Evolutionary conservation across 2,329 filamentous ascomycete genomes (phyloP).

Genomic region (Zasmidium cellare): DNA sequence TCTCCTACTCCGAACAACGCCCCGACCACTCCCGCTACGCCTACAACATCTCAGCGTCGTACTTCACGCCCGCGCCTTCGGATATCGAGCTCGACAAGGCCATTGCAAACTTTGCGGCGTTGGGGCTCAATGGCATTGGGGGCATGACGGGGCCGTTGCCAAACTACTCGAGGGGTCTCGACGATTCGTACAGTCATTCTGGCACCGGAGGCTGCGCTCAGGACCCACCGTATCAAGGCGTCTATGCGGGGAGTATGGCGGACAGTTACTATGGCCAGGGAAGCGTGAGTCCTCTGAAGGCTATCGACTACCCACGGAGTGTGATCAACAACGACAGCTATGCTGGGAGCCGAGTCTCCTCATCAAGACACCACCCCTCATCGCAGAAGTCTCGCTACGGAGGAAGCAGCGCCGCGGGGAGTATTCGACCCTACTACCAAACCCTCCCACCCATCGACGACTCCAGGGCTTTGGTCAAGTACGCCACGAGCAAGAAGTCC

Average conservation of each 20-base stretch:
- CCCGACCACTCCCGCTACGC: constrained; percentile 5
- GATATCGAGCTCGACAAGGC: constrained; percentile 10
- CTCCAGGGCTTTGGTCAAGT: not conserved
- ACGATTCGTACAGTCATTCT: too few species aligned
- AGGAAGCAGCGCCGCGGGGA: too few species aligned
- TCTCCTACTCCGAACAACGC: not conserved
- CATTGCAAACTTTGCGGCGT: constrained; percentile 6
- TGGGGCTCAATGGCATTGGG: not conserved
- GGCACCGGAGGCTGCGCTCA: not conserved
- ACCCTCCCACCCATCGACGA: not conserved
- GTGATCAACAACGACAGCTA: not conserved
- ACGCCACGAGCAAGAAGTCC: not conserved
- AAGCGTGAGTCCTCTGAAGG: not conserved
- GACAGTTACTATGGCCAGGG: not conserved
- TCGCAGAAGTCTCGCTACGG: not conserved
- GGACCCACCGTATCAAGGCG: not conserved
- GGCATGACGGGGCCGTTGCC: not conserved
- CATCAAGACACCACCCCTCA: not conserved
- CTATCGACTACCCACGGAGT: not conserved
- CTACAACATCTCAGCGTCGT: constrained; percentile 2
- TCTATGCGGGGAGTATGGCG: constrained; percentile 1
- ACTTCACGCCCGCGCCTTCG: constrained; percentile 4
- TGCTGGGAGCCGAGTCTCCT: not conserved
- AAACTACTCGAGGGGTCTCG: not conserved
- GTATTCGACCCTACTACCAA: not conserved